A percentile compares a stretch with the other conserved stretches of the same genome.
Conservation (phyloP, 2,329 filamentous ascomycete species). For the Penicillium olsonii region DNA sequence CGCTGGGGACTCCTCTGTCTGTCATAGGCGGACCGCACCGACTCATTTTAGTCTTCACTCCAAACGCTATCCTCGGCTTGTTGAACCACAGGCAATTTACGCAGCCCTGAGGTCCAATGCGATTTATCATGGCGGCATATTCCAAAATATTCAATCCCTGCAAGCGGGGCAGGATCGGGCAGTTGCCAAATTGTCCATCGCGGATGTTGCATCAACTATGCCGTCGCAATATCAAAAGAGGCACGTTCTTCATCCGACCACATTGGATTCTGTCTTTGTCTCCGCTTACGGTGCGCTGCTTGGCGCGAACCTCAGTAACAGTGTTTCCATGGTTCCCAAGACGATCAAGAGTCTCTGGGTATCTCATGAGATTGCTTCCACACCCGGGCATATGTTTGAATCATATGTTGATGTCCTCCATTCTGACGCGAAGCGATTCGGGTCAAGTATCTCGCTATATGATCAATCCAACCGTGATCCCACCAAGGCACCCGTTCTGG, state of each 20-base stretch:
- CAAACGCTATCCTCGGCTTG: neutral
- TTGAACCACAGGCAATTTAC: neutral
- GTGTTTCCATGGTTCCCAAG: neutral
- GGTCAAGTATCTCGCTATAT: neutral
- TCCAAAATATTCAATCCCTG: conserved; percentile 3
- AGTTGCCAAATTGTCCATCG: neutral
- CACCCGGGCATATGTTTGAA: neutral
- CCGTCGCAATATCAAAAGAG: neutral
- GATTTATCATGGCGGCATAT: conserved; percentile 4
- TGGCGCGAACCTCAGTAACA: neutral
- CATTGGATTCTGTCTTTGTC: conserved; percentile 10
- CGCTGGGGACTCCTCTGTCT: neutral
- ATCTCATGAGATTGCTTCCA: conserved; percentile 1
- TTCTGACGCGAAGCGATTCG: neutral
- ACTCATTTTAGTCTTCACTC: neutral
- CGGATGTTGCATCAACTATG: neutral
- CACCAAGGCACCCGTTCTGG: neutral
- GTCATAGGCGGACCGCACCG: neutral
- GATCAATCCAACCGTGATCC: neutral
- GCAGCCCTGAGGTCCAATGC: neutral
- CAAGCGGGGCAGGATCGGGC: neutral
- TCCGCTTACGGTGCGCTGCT: conserved; percentile 1
- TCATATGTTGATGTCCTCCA: neutral
- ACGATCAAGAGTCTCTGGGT: conserved; percentile 6
- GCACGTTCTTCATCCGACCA: conserved; percentile 10